phyloP scores from a whole-genome alignment of 2,329 filamentous ascomycete genomes.

The Periconia sp. region DNA sequence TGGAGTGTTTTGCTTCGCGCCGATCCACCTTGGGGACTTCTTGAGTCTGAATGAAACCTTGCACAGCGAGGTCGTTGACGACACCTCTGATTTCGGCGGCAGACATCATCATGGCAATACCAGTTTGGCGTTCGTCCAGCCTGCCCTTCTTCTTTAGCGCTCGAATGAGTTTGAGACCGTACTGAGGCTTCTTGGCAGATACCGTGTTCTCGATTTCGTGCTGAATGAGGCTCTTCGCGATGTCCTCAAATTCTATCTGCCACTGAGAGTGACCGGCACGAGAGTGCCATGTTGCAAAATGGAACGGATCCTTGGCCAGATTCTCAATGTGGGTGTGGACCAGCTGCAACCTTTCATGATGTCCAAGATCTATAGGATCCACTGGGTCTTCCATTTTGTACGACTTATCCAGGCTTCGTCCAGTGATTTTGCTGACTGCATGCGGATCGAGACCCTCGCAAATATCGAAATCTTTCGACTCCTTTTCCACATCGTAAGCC shows the following conservation, averaged over 20 bases:
- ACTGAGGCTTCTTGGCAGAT: conserved; percentile 71
- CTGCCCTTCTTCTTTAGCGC: conserved; percentile 87
- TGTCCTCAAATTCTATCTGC: conserved; percentile 77
- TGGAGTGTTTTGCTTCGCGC: conserved; percentile 76
- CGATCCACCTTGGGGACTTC: conserved; percentile 89
- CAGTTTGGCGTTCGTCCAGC: conserved; percentile 89
- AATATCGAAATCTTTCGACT: conserved; percentile 45
- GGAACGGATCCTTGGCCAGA: conserved; percentile 65
- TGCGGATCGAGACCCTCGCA: conserved; percentile 38
- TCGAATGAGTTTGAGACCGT: conserved; percentile 79
- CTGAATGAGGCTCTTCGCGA: conserved; percentile 72
- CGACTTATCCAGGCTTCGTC: conserved; percentile 21
- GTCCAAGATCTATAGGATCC: conserved; percentile 25
- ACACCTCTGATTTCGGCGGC: conserved; percentile 83
- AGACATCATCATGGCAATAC: conserved; percentile 77
- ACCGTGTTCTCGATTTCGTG: conserved; percentile 81
- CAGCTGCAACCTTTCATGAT: conserved; percentile 26
- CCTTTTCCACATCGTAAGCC: conserved; percentile 45
- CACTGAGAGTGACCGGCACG: conserved; percentile 69
- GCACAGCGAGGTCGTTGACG: conserved; percentile 82
- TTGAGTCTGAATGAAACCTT: conserved; percentile 86
- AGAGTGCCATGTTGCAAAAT: conserved; percentile 70
- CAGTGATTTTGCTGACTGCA: conserved; percentile 24
- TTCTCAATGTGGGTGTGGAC: conserved; percentile 74
- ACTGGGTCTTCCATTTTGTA: conserved; percentile 18